Base-by-base conservation (phyloP, 1,284 basidiomycete genomes). In the Inonotus hispidus region DNA sequence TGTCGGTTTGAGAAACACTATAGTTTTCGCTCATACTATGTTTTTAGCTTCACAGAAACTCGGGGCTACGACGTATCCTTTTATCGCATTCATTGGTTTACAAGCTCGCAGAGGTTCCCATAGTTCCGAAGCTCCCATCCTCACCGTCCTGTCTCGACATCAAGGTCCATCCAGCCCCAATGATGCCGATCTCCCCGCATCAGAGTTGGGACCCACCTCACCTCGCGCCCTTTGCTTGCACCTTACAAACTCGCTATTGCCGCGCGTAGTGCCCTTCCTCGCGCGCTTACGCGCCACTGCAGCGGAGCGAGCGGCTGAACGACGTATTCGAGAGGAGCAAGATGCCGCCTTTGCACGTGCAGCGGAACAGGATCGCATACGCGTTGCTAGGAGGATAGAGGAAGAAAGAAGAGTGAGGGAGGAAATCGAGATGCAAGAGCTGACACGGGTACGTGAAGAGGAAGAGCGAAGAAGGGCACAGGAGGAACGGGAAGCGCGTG, bases 21-120 rank as follows among this genome's bases (percentile, higher is more conserved):
- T 49, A 41, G n/a, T 52, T 23, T 43, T 57, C 54, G 11, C 19
- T 35, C 52, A 32, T 62, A 35, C 53, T 37, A 37, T 41, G 61
- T 56, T 38, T 45, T 27, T 69, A 92, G 94, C 92, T 6, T 78
- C 92, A 0, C 86, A 92, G 68, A 94, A 95, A 66, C 77, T 97
- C 0, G 87, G 92, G 67, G 87, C 88, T 1, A 96, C 93, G 2
- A 94, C 93, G 0, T 97, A 91, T 68, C 95, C 95, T 0, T 95
- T 95, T 64, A 80, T 98, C 53, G 91, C 92, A 0, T 98, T 98
- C 71, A 75, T 96, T 53, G 88, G 93, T 0, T 81, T 96, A 38
- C 92, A 97, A 68, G 89, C 94, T 0, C 81, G 81, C 5, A 79
- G 86, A 39, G 67, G 68, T 56, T 59, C 65, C 67, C 75, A 57